Base-by-base conservation (phyloP, 1,284 basidiomycete genomes). In the Agroathelia rolfsii region DNA sequence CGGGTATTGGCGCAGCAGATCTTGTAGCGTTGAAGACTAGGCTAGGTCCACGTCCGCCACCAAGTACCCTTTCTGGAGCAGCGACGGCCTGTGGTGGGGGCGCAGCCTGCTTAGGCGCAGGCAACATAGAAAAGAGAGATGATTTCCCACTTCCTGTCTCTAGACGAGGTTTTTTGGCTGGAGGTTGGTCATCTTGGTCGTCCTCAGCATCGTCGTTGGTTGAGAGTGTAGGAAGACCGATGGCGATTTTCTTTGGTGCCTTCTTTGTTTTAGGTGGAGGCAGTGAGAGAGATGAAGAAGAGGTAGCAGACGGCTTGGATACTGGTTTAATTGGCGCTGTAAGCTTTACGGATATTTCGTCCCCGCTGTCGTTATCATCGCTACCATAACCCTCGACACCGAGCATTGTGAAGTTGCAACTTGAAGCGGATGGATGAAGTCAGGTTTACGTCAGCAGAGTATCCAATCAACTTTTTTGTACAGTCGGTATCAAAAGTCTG, bases 321-420 rank as follows among this genome's bases (percentile, higher is more conserved):
- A 44, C 35, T 10, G 59, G 49, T 17, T 49, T 40, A 21, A 49
- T 43, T 21, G 56, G 54, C 10, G 54, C 52, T 30, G 57, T 57
- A 4, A 64, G 59, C 25, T 59, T 50, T 20, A 61, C 51, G 1
- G 55, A 46, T 29, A 29, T 30, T 35, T 76, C 72, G 28, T 61
- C 55, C 34, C 69, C 69, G 43, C 60, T 61, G 40, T 76, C 73
- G 45, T 64, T 70, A 51, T n/a, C n/a, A n/a, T 66, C 77, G 53
- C 77, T 83, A 39, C 77, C 78, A 45, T 85, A 85, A 62, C 64
- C 67, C 48, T 76, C 76, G 36, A 82, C 62, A 30, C 78, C 79
- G 44, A 84, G 69, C 79, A 83, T 85, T 45, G 37, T 42, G 47
- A 28, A 37, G 41, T 24, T 24, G 9, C 9, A 24, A 9, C 9